phyloP scores from a whole-genome alignment of 805 yeast genomes.

The Zygosaccharomyces siamensis region DNA sequence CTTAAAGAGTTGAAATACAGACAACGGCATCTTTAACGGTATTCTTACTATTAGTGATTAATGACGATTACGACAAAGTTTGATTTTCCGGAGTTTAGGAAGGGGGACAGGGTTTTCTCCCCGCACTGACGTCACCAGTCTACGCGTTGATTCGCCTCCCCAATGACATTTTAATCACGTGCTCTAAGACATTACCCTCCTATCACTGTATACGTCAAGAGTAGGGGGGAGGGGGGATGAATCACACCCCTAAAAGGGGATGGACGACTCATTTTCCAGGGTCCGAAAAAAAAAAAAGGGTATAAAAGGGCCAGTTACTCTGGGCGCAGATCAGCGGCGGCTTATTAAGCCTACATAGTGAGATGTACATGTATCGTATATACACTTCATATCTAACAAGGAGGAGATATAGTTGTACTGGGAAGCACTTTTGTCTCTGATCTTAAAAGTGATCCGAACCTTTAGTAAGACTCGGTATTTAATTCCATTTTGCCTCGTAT shows the following conservation, averaged over 20 bases:
- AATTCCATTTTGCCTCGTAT: not conserved
- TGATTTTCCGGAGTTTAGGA: not conserved
- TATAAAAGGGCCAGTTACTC: not conserved
- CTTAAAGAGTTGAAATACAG: conserved; percentile 24
- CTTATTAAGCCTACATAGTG: not conserved
- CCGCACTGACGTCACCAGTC: too few relatives aligned
- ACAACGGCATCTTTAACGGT: too few relatives aligned
- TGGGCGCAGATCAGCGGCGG: not conserved
- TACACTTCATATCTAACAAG: too few relatives aligned
- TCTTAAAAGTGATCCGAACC: not conserved
- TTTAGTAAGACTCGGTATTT: not conserved
- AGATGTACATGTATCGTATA: too few relatives aligned
- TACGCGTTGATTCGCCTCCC: not conserved
- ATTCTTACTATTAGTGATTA: too few relatives aligned
- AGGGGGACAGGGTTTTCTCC: too few relatives aligned
- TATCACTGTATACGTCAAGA: not conserved
- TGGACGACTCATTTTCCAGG: not conserved
- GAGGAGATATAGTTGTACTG: too few relatives aligned
- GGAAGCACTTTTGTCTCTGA: not conserved
- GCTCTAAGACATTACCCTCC: not conserved
- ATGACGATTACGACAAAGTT: not conserved
- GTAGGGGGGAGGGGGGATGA: too few relatives aligned
- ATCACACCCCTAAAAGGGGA: not conserved
- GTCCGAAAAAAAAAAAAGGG: not conserved
- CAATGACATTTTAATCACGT: not conserved